Evolutionary conservation across 805 yeast species (phyloP).

Genomic region (Cyberlindnera mycetangii): DNA sequence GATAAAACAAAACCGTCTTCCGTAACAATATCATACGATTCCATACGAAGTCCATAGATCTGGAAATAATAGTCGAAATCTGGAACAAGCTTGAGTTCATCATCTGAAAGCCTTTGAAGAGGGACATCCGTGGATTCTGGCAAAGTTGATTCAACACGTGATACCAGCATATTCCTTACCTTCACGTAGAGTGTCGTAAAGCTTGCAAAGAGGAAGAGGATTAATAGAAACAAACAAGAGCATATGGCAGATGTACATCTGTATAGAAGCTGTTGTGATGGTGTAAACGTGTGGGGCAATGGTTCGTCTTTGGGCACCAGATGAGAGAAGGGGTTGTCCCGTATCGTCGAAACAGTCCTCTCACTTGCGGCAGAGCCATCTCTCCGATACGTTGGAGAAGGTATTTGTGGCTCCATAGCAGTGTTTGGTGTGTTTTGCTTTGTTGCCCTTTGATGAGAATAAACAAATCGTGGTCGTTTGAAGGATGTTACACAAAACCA

Average conservation of each 20-base stretch:
- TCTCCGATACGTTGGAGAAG: background rate
- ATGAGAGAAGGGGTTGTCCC: constrained; percentile 6
- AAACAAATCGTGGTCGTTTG: too few relatives aligned
- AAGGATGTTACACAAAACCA: too few relatives aligned
- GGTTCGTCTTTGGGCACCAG: constrained; percentile 12
- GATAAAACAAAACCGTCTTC: constrained; percentile 76
- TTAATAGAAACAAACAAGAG: constrained; percentile 14
- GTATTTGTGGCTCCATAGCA: background rate
- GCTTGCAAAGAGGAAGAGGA: constrained; percentile 18
- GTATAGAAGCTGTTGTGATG: constrained; percentile 4
- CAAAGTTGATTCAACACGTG: background rate
- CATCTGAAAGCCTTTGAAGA: constrained; percentile 15
- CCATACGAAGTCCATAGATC: constrained; percentile 56
- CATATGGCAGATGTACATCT: constrained; percentile 15
- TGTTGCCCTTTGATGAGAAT: too few relatives aligned
- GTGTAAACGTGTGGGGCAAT: background rate
- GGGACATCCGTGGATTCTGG: background rate
- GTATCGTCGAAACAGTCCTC: background rate
- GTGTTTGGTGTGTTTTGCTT: too few relatives aligned
- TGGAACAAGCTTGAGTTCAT: constrained; percentile 39
- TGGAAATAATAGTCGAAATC: constrained; percentile 68
- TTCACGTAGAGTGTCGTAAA: constrained; percentile 1
- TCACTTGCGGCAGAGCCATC: background rate
- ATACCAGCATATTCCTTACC: background rate
- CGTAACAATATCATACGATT: constrained; percentile 60